These are phyloP conservation scores for Kalaharituber pfeilii DNA, from an alignment of 2,329 filamentous ascomycete genomes.

Conservation along the genomic window DNA sequence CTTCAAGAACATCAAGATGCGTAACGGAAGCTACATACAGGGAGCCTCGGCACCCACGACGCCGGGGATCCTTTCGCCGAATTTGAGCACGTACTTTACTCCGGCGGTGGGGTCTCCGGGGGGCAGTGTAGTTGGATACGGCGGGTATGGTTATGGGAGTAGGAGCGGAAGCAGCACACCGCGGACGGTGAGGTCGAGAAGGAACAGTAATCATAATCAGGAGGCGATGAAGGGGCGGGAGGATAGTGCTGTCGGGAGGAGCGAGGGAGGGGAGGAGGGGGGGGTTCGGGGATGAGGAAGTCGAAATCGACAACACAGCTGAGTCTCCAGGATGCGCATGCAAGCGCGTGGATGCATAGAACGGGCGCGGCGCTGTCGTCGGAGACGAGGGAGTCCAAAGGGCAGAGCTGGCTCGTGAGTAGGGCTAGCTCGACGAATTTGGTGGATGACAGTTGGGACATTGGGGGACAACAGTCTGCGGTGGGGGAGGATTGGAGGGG, in stretches of 20 bases:
- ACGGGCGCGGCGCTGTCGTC: constrained; percentile 45
- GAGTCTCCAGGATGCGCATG: constrained; percentile 27
- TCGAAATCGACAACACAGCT: constrained; percentile 48
- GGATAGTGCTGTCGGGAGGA: too few relatives aligned
- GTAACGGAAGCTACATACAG: constrained; percentile 15
- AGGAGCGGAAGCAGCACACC: constrained; percentile 2
- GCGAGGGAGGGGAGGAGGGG: too few relatives aligned
- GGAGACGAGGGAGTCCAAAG: constrained; percentile 48
- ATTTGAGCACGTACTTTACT: constrained; percentile 32
- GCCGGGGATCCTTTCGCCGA: constrained; percentile 43
- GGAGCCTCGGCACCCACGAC: constrained; percentile 38
- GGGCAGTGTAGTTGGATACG: constrained; percentile 18
- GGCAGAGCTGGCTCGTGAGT: constrained; percentile 50
- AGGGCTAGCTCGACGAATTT: constrained; percentile 48
- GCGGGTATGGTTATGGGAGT: too few relatives aligned
- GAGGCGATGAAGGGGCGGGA: too few relatives aligned
- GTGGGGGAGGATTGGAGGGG: constrained; percentile 21
- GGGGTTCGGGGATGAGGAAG: neutral
- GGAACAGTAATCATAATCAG: neutral
- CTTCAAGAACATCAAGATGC: neutral
- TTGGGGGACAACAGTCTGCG: constrained; percentile 25
- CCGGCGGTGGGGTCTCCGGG: constrained; percentile 27
- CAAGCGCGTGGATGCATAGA: constrained; percentile 47
- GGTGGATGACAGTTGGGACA: constrained; percentile 34
- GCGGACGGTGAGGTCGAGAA: neutral